Conservation (phyloP, 805 yeast species). For the Ogataea salicorniae region DNA sequence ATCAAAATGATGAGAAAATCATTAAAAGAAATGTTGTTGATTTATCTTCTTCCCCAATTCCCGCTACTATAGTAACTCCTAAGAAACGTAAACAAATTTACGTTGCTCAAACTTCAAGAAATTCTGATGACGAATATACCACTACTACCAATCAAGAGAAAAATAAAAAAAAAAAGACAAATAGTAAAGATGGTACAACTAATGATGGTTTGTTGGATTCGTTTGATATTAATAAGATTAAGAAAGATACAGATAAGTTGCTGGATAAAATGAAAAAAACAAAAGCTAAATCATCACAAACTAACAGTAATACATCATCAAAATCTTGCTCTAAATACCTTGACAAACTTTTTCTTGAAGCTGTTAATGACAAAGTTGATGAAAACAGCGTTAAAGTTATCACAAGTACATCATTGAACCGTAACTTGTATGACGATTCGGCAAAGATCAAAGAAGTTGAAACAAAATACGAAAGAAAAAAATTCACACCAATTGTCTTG, state of each 20-base stretch:
- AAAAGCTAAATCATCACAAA: conserved; percentile 2
- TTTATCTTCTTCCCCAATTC: too few relatives aligned
- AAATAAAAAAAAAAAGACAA: too few relatives aligned
- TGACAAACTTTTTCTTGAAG: conserved; percentile 14
- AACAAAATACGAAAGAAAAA: conserved; percentile 11
- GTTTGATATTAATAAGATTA: conserved; percentile 24
- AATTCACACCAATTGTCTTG: conserved; percentile 13
- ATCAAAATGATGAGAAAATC: too few relatives aligned
- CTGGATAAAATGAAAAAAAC: conserved; percentile 24
- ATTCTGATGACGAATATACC: too few relatives aligned
- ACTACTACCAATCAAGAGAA: too few relatives aligned
- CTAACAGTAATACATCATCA: neutral
- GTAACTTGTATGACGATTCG: conserved; percentile 13
- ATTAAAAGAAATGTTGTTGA: too few relatives aligned
- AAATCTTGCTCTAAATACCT: conserved; percentile 14
- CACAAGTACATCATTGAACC: neutral
- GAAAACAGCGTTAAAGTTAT: neutral
- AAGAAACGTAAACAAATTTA: too few relatives aligned
- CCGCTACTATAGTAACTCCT: too few relatives aligned
- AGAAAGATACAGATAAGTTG: conserved; percentile 26
- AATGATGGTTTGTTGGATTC: conserved; percentile 21
- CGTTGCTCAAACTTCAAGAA: too few relatives aligned
- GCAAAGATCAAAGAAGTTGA: conserved; percentile 9
- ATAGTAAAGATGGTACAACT: too few relatives aligned
- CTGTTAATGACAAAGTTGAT: conserved; percentile 4